Base-by-base conservation (phyloP, 352 stramenopile genomes). In the Phytopythium kandeliae region DNA sequence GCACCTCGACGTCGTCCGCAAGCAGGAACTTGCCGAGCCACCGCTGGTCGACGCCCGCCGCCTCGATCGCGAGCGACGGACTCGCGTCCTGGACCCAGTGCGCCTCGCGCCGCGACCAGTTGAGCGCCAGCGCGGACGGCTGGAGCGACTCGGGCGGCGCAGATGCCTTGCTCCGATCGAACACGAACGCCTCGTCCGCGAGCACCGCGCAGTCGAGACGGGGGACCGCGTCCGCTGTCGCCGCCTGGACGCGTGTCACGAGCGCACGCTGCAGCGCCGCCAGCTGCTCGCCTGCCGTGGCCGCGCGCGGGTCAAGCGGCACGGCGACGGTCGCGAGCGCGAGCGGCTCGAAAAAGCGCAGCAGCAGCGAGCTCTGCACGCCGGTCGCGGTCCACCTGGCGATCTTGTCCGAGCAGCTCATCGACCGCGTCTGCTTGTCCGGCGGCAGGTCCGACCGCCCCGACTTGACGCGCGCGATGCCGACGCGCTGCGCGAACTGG, bases 321-420 rank as follows among this genome's bases (percentile, higher is more conserved):
- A 89, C 70, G 34, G 84, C 51, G 35, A 89, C 60, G 0, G 78
- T 83, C 24, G 26, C 51, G 2, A 89, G 48, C 17, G 62, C 58
- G 10, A 93, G 22, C 0, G 78, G 78, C 25, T 83, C 75, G 48
- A 77, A 90, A 65, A 72, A 89, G 34, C 74, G 69, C 42, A 82
- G 56, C 36, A 94, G 54, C 37, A 92, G 47, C 9, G 58, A 67
- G 46, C 92, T 91, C 48, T 97, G 87, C 11, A 97, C 54, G 10
- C 92, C 92, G 6, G 89, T 24, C 10, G 74, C 55, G 31, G 70
- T 75, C 92, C 92, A 98, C 62, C 81, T 79, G 33, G 86, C 76
- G 44, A 98, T 41, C 70, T 98, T 98, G 61, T 98, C 90, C 11
- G 83, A 96, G 63, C 92, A 98, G 38, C 89, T 97, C 86, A 97